These are phyloP conservation scores for Curvularia lunata DNA, from an alignment of 2,329 filamentous ascomycete species.

Conservation along the genomic window DNA sequence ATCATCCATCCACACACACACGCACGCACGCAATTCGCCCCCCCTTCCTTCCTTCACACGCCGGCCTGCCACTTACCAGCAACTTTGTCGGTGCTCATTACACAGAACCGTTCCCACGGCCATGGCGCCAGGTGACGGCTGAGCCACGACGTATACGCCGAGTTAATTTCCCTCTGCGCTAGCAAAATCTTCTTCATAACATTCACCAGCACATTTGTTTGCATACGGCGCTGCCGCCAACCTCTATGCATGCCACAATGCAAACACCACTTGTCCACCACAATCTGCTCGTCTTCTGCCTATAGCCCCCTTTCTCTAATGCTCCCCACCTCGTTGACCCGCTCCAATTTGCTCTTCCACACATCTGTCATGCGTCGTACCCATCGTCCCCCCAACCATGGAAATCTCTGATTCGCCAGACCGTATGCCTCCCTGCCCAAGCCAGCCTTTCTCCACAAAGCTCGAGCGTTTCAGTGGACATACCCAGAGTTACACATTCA, in stretches of 20 bases:
- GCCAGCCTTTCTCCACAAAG: slow-evolving; percentile 25
- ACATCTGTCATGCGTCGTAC: slow-evolving; percentile 2
- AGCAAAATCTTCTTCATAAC: slow-evolving; percentile 12
- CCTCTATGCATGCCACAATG: slow-evolving; percentile 9
- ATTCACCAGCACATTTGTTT: slow-evolving; percentile 2
- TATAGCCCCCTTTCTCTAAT: not conserved
- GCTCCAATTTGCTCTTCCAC: slow-evolving; percentile 8
- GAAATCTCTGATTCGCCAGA: slow-evolving; percentile 11
- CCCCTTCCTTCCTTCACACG: not conserved
- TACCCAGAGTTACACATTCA: slow-evolving; percentile 22
- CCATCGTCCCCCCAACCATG: not conserved
- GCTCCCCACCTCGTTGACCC: slow-evolving; percentile 3
- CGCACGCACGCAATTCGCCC: slow-evolving; percentile 34
- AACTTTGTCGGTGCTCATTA: slow-evolving; percentile 21
- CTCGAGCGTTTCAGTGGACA: slow-evolving; percentile 22
- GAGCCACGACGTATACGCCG: slow-evolving; percentile 12
- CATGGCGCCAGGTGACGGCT: slow-evolving; percentile 20
- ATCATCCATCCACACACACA: slow-evolving; percentile 29
- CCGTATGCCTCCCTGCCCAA: slow-evolving; percentile 8
- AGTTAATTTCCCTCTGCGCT: slow-evolving; percentile 16
- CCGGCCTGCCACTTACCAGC: slow-evolving; percentile 18
- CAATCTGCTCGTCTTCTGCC: not conserved
- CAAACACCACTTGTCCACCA: slow-evolving; percentile 3
- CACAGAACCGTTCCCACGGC: slow-evolving; percentile 21
- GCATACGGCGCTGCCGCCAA: not conserved